Evolutionary conservation across 2,329 filamentous ascomycete species (phyloP), one percentile per base, ranked within the genome.

Genomic region (Aspergillus fumigatiaffinis): DNA sequence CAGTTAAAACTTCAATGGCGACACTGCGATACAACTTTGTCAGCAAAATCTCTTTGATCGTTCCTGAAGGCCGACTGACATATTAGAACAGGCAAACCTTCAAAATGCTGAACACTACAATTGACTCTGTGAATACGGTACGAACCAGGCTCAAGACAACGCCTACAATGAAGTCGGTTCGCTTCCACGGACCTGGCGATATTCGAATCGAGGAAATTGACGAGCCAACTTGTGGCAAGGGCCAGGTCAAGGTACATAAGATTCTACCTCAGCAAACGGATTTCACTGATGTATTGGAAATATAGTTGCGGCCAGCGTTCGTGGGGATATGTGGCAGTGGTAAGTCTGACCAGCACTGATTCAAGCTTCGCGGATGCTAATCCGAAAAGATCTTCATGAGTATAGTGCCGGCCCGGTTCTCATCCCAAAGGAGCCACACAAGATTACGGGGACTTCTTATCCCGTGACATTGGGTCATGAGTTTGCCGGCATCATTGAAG

Each of bases 381-480:
- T 6, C n/a, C 25, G 21, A 3, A 12, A 67, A 67, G 80, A 83
- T 61, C 66, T 82, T 4, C 81, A 84, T 61, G 81, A 84, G 67
- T 84, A 80, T 63, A 71, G 80, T 32, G 74, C 76, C 17, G 78
- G 76, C 1, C 75, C 76, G 14, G 80, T 73, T 21, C 79, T 84
- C 68, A 78, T 80, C 1, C 82, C 83, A 3, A 59, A 64, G n/a
- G 56, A 60, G 21, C 82, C 84, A 0, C 85, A 89, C 64, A 80
- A 79, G 1, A 70, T 87, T 23, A 88, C 85, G 0, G 75, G 79
- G 25, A 81, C 84, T 53, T 76, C 73, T 0, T 77, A 83, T 41
- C 86, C 85, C 1, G 77, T 88, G 14, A 84, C 79, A 0, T 75
- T 89, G 17, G 86, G 87, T 25, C 86, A 89, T 65, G 87, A 89